phyloP scores from a whole-genome alignment of 2,329 filamentous ascomycete species.

The Colletotrichum ledebouriae region DNA sequence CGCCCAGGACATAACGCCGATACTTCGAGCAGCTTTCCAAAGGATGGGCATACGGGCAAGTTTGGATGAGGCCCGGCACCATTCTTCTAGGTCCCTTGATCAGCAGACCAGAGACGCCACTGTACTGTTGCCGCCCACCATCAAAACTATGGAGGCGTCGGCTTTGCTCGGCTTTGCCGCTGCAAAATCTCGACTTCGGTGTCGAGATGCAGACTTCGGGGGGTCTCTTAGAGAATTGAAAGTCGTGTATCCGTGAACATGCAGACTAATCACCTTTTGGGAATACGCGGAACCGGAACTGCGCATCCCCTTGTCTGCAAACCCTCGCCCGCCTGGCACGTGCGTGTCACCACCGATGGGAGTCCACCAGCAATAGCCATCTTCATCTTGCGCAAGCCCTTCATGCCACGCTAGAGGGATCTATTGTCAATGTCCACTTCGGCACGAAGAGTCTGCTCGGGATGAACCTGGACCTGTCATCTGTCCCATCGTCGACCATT shows the following conservation, averaged over 20 bases:
- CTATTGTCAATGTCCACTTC: constrained; percentile 20
- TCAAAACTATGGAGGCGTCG: neutral
- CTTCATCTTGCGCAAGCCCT: neutral
- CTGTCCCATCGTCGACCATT: neutral
- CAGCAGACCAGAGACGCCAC: constrained; percentile 11
- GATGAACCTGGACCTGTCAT: neutral
- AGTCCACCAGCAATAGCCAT: neutral
- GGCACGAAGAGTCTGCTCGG: neutral
- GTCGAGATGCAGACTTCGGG: neutral
- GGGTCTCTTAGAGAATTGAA: neutral
- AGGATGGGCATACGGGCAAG: neutral
- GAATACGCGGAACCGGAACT: constrained; percentile 24
- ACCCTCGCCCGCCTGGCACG: constrained; percentile 17
- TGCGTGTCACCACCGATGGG: constrained; percentile 7
- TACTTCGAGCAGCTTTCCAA: constrained; percentile 1
- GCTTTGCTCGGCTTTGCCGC: neutral
- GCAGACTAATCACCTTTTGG: constrained; percentile 19
- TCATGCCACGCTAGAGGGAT: constrained; percentile 14
- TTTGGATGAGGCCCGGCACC: neutral
- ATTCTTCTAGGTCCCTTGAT: constrained; percentile 6
- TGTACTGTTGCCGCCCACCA: constrained; percentile 17
- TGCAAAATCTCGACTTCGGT: neutral
- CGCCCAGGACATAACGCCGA: neutral
- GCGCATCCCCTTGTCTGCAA: constrained; percentile 25
- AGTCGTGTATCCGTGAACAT: neutral